Evolutionary conservation across 2,329 filamentous ascomycete species (phyloP), one percentile per base, ranked within the genome.

Genomic region (Cryphonectria nitschkei): DNA sequence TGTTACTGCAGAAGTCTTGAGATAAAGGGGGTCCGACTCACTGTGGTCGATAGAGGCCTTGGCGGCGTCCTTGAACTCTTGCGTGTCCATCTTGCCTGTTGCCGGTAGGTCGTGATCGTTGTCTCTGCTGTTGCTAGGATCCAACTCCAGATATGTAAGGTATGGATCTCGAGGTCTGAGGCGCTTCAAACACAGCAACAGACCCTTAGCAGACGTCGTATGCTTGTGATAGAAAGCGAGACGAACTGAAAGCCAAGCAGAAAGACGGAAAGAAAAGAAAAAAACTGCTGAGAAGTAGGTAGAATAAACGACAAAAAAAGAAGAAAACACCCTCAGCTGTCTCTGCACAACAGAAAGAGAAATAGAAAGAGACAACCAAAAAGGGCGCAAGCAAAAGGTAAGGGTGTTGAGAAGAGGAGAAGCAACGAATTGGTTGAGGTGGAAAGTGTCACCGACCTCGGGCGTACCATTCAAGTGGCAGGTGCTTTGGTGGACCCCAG

Each of bases 1-100:
- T 68, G 58, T 54, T 43, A 65, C 67, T n/a, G 70, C 68, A 64
- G 72, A 37, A 32, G 54, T 3, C 22, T 61, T 52, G 56, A 64
- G 19, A 70, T 14, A 7, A 63, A n/a, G 34, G 29, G 2, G n/a
- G 1, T 13, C 37, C 37, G 9, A 39, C 89, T 78, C 82, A 94
- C 93, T 97, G 71, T 97, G 92, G 75, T 97, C 92, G 78, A 97
- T 89, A 72, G 92, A 91, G 70, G 90, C 88, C 74, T 93, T 88
- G 61, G 93, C 94, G 74, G 93, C 93, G 72, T 89, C 83, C 74
- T 90, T 87, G 81, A 97, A 98, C 76, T 95, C 88, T 69, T 90
- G 84, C 39, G 90, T 89, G 78, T 97, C 90, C 95, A 97, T 97
- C 2, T 62, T 70, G 43, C 26, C 37, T 13, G 14, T 32, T 32